phyloP scores from a whole-genome alignment of 208 protist genomes.

The Angomonas desouzai region DNA sequence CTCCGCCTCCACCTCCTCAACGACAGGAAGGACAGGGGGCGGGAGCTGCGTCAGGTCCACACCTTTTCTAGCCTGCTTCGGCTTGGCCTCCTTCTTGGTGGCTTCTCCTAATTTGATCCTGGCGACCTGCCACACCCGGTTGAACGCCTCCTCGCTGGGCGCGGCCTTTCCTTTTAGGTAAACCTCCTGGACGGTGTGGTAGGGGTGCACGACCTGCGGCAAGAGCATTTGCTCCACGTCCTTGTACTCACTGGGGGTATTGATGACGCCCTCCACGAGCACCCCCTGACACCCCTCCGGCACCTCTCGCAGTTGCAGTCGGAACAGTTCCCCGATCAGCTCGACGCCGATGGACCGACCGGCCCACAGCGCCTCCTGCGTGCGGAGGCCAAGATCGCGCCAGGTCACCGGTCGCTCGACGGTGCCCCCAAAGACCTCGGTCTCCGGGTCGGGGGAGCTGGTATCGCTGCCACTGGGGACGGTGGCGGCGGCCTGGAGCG shows the following conservation, averaged over 20 bases:
- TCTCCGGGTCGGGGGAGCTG: not conserved
- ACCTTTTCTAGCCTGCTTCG: slow-evolving; percentile 35
- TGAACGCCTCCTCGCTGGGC: not conserved
- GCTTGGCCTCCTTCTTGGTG: slow-evolving; percentile 50
- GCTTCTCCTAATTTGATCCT: slow-evolving; percentile 23
- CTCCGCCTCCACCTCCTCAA: slow-evolving; percentile 35
- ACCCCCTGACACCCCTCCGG: slow-evolving; percentile 27
- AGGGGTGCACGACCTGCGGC: slow-evolving; percentile 17
- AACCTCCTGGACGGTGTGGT: slow-evolving; percentile 13
- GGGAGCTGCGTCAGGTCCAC: slow-evolving; percentile 62
- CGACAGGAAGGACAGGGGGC: slow-evolving; percentile 63
- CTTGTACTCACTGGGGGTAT: slow-evolving; percentile 33
- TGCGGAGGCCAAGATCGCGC: slow-evolving; percentile 30
- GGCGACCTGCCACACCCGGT: slow-evolving; percentile 21
- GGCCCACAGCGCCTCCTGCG: slow-evolving; percentile 32
- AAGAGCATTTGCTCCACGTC: slow-evolving; percentile 15
- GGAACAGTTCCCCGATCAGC: slow-evolving; percentile 44
- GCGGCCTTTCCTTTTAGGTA: not conserved
- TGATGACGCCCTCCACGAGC: slow-evolving; percentile 62
- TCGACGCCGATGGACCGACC: slow-evolving; percentile 42
- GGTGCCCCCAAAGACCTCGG: slow-evolving; percentile 2
- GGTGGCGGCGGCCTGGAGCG: slow-evolving; percentile 13
- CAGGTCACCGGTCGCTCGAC: slow-evolving; percentile 21
- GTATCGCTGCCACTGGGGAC: not conserved
- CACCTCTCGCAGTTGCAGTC: slow-evolving; percentile 35